A percentile compares a stretch with the other conserved stretches of the same genome.
These are phyloP conservation scores for Penicillium sp. DNA, from an alignment of 2,329 filamentous ascomycete species.

Conservation along the genomic window DNA sequence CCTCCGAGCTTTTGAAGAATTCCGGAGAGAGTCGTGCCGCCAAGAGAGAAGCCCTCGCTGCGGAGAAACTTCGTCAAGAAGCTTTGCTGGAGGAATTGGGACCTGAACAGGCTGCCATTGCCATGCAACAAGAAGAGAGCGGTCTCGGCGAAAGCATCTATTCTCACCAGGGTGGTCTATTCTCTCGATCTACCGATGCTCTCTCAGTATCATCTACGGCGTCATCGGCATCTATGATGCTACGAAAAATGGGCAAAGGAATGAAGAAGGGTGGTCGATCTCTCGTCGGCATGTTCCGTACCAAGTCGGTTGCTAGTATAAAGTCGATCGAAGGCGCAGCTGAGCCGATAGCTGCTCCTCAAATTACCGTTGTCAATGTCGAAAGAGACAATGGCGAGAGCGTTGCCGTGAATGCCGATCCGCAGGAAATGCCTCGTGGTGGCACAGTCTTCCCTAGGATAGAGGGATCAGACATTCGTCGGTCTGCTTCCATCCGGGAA, in stretches of 20 bases:
- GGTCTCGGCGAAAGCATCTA: conserved; percentile 95
- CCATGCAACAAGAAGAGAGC: conserved; percentile 84
- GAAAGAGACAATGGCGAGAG: conserved; percentile 74
- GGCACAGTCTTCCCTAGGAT: conserved; percentile 81
- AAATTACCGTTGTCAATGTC: conserved; percentile 92
- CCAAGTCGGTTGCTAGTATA: conserved; percentile 83
- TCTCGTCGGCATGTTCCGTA: conserved; percentile 88
- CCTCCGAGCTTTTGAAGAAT: conserved; percentile 74
- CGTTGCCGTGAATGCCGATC: conserved; percentile 68
- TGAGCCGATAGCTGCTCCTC: conserved; percentile 61
- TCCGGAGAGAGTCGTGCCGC: conserved; percentile 56
- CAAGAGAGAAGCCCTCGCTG: conserved; percentile 45
- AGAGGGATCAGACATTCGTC: conserved; percentile 66
- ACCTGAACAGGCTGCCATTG: conserved; percentile 87
- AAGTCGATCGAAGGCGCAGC: conserved; percentile 63
- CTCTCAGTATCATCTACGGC: conserved; percentile 55
- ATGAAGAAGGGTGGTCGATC: conserved; percentile 92
- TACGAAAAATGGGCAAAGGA: conserved; percentile 98
- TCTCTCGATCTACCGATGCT: conserved; percentile 90
- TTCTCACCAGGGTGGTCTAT: conserved; percentile 76
- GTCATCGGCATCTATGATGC: conserved; percentile 51
- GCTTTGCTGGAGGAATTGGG: conserved; percentile 68
- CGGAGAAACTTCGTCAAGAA: conserved; percentile 63
- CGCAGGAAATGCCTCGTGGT: conserved; percentile 64
- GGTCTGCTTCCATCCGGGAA: conserved; percentile 32